A percentile compares a stretch with the other conserved stretches of the same genome.
Evolutionary conservation across 805 yeast genomes (phyloP).

Genomic region (Zygotorulaspora chibaensis): DNA sequence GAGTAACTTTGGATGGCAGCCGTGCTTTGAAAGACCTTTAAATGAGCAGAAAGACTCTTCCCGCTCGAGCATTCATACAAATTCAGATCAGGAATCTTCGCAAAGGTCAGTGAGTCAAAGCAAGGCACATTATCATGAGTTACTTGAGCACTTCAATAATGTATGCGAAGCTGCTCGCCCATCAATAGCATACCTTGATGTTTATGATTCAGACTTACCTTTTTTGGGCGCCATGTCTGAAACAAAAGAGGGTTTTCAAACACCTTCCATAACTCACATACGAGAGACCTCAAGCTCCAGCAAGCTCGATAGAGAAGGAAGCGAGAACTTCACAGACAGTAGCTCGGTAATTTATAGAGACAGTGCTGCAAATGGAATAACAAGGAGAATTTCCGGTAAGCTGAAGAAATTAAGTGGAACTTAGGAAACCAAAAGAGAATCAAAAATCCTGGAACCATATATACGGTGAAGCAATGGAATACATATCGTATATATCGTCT

Average conservation of each 20-base stretch:
- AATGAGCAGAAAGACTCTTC: slow-evolving; percentile 9
- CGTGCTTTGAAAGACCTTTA: slow-evolving; percentile 6
- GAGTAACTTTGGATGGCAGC: slow-evolving; percentile 29
- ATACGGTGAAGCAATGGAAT: not conserved
- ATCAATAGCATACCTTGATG: slow-evolving; percentile 7
- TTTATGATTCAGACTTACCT: slow-evolving; percentile 15
- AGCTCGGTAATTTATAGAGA: slow-evolving; percentile 16
- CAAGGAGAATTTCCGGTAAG: slow-evolving; percentile 9
- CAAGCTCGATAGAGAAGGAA: slow-evolving; percentile 1
- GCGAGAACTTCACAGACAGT: slow-evolving; percentile 9
- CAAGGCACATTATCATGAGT: slow-evolving; percentile 26
- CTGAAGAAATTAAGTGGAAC: slow-evolving; percentile 9
- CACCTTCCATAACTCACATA: slow-evolving; percentile 2
- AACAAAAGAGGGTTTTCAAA: slow-evolving; percentile 5
- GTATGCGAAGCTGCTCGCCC: slow-evolving; percentile 20
- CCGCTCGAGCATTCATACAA: slow-evolving; percentile 9
- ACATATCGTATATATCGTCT: slow-evolving; percentile 1
- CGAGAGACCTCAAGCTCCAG: slow-evolving; percentile 7
- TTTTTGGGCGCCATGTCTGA: slow-evolving; percentile 9
- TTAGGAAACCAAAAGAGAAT: not conserved
- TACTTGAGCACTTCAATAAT: slow-evolving; percentile 30
- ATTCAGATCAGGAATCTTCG: slow-evolving; percentile 19
- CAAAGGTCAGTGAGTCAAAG: slow-evolving; percentile 28
- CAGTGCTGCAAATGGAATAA: slow-evolving; percentile 11
- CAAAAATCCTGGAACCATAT: not conserved